Conservation (phyloP, 2,329 filamentous ascomycete species). For the Epichloe brachyelytri region DNA sequence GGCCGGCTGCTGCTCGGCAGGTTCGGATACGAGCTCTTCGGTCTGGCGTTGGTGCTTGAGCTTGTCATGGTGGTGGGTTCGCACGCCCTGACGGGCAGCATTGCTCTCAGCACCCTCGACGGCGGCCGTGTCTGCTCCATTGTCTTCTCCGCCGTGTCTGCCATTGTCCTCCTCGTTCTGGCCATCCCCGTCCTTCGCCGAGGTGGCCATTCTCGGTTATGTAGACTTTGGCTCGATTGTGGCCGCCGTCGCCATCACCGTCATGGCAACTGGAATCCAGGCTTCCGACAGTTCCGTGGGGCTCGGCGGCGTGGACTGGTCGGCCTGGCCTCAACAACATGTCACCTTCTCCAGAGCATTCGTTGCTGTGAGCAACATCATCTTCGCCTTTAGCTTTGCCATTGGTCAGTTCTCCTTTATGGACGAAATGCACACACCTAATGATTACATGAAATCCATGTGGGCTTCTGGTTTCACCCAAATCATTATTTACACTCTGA, state of each 20-base stretch:
- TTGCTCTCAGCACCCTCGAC: constrained; percentile 53
- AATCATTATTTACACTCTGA: constrained; percentile 52
- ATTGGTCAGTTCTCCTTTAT: constrained; percentile 40
- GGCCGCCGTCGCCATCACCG: constrained; percentile 50
- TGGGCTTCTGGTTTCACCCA: constrained; percentile 48
- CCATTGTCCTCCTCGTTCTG: constrained; percentile 30
- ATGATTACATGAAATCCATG: constrained; percentile 40
- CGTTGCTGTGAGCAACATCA: constrained; percentile 52
- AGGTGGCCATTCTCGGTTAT: constrained; percentile 37
- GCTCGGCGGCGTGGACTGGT: constrained; percentile 24
- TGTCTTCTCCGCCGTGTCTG: constrained; percentile 32
- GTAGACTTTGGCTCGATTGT: constrained; percentile 50
- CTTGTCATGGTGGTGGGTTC: constrained; percentile 53
- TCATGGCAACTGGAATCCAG: constrained; percentile 48
- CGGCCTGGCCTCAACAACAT: constrained; percentile 30
- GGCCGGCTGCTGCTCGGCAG: constrained; percentile 48
- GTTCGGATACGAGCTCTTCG: constrained; percentile 49
- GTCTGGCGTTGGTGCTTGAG: constrained; percentile 50
- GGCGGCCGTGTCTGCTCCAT: constrained; percentile 36
- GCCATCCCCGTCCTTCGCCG: constrained; percentile 37
- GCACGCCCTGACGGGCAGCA: constrained; percentile 51
- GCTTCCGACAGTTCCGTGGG: constrained; percentile 14
- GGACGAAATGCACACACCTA: constrained; percentile 39
- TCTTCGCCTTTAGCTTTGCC: constrained; percentile 53
- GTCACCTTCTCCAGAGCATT: constrained; percentile 42